Evolutionary conservation across 1,284 basidiomycete genomes (phyloP).

Genomic region (Ustilago nuda): DNA sequence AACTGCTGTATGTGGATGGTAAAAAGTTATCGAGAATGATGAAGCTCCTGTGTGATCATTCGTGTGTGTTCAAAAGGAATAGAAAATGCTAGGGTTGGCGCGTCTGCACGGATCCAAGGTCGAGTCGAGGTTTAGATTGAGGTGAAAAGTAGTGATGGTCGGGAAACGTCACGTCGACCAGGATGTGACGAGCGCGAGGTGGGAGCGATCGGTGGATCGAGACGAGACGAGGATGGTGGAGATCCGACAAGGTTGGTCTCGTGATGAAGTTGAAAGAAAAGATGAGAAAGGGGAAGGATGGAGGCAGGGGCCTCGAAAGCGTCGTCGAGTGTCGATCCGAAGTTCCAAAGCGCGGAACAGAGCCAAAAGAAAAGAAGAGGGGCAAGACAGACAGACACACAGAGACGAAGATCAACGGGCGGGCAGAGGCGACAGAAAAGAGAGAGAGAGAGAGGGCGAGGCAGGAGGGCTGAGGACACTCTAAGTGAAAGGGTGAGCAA

Average conservation of each 20-base stretch:
- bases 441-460: neutral
- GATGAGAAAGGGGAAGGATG: neutral
- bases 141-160: neutral
- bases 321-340: conserved; percentile 9
- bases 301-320: neutral
- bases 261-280: neutral
- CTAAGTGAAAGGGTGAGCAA: neutral
- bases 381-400: neutral
- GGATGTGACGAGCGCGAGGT: conserved; percentile 3
- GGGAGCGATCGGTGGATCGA: neutral
- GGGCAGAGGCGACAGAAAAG: neutral
- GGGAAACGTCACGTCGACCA: conserved; percentile 8
- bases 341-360: neutral
- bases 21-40: neutral
- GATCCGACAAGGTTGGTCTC: conserved; percentile 11
- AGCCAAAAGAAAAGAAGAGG: neutral
- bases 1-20: neutral
- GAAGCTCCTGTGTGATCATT: neutral
- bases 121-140: neutral
- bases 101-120: conserved; percentile 5
- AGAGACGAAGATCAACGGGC: conserved; percentile 7
- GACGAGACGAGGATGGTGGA: conserved; percentile 6
- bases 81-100: neutral
- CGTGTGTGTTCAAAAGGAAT: neutral
- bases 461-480: neutral